Percentiles rank a stretch among this genome's conserved stretches.
Conservation (phyloP, 176 grass and related monocot species). For the Echinochloa phyllopogon region DNA sequence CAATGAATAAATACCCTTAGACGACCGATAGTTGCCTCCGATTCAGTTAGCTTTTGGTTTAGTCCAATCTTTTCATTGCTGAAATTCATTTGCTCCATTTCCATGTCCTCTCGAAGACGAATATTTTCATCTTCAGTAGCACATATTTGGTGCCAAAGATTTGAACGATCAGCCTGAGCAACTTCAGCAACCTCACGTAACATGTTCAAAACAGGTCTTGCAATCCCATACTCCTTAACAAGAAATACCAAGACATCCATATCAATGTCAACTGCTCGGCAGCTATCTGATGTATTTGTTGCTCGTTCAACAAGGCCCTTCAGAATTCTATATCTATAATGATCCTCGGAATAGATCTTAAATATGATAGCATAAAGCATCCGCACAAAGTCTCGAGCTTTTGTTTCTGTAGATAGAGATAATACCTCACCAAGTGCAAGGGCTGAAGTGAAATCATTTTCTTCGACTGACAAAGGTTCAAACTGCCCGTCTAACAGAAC, state of each 20-base stretch:
- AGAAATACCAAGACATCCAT: constrained; percentile 95
- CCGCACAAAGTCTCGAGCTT: constrained; percentile 76
- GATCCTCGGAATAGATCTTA: constrained; percentile 78
- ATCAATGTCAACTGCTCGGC: constrained; percentile 81
- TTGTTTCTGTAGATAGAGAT: constrained; percentile 68
- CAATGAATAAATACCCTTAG: constrained; percentile 66
- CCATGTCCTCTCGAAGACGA: constrained; percentile 71
- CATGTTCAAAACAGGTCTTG: constrained; percentile 83
- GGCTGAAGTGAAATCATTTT: constrained; percentile 90
- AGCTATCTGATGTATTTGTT: constrained; percentile 78
- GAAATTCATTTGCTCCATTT: constrained; percentile 72
- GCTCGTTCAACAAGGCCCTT: constrained; percentile 89
- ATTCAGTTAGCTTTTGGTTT: constrained; percentile 54
- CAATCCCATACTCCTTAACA: constrained; percentile 71
- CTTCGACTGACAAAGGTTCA: constrained; percentile 56
- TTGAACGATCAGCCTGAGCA: constrained; percentile 80
- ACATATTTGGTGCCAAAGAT: constrained; percentile 93
- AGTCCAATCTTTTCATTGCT: constrained; percentile 63
- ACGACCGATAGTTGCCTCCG: constrained; percentile 56
- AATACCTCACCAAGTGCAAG: constrained; percentile 90
- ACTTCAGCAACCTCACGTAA: constrained; percentile 80
- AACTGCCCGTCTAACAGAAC: constrained; percentile 64
- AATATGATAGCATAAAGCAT: constrained; percentile 94
- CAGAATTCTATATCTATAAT: constrained; percentile 88
- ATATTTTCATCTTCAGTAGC: constrained; percentile 89